Evolutionary conservation across 352 stramenopile species (phyloP).

Genomic region (Phytophthora palmivora): DNA sequence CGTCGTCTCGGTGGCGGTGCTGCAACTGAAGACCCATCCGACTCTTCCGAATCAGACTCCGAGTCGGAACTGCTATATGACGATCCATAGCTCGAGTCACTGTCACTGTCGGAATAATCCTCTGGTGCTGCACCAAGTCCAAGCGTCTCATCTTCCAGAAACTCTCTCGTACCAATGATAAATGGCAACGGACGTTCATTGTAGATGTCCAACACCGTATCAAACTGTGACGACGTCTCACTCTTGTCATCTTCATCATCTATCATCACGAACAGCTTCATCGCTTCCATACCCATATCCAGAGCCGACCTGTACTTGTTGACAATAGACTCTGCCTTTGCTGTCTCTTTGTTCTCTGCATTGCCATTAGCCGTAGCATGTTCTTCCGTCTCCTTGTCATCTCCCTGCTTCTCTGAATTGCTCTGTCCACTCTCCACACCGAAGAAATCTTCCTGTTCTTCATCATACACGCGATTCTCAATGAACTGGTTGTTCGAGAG

Average conservation of each 20-base stretch:
- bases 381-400: constrained; percentile 10
- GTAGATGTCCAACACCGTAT: constrained; percentile 89
- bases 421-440: constrained; percentile 26
- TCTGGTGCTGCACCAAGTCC: constrained; percentile 77
- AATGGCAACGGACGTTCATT: constrained; percentile 88
- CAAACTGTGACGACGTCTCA: constrained; percentile 60
- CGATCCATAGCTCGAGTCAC: constrained; percentile 65
- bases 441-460: constrained; percentile 83
- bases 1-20: constrained; percentile 26
- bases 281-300: constrained; percentile 81
- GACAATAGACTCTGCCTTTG: constrained; percentile 66
- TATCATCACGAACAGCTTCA: constrained; percentile 88
- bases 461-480: constrained; percentile 90
- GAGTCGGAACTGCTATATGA: constrained; percentile 78
- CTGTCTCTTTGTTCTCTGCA: constrained; percentile 28
- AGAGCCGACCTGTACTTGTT: constrained; percentile 78
- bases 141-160: constrained; percentile 86
- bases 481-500: constrained; percentile 91
- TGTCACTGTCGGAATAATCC: constrained; percentile 55
- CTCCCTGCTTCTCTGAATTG: constrained; percentile 4
- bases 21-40: constrained; percentile 37
- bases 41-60: constrained; percentile 54
- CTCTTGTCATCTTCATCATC: constrained; percentile 72
- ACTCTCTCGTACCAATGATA: constrained; percentile 89
- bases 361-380: not conserved